Evolutionary conservation across 2,329 filamentous ascomycete genomes (phyloP), one percentile per base, ranked within the genome.

Genomic region (Penicillium sclerotigenum): DNA sequence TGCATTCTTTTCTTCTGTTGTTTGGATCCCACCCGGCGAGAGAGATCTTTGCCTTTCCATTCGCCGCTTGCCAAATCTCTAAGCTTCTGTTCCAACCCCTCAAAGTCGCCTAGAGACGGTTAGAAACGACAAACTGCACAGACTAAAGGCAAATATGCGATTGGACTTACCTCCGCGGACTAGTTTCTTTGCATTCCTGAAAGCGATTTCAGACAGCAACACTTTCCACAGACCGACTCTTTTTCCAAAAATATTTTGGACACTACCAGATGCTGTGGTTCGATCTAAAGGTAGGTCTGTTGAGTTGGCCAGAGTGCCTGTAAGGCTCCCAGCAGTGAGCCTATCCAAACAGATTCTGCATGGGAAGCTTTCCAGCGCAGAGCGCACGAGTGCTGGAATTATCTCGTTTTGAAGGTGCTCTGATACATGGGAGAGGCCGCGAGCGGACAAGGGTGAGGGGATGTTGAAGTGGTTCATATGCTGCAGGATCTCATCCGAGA

Each of bases 161-260:
- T 14, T 4, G 37, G 20, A 41, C 31, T 6, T 38, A 45, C 56
- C 53, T 37, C 7, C 26, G 11, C n/a, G 36, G 16, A 47, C 41
- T 7, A 62, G 24, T 18, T 40, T 56, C 20, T 55, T 59, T 4
- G 53, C 14, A 33, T 42, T 58, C 0, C 43, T 58, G 11, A 63
- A 56, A n/a, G 63, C 63, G 0, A 29, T 22, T 2, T 52, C 46
- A 11, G 64, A 65, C 0, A 66, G 46, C 13, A 63, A 38, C 2
- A 65, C 54, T 38, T 65, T 65, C 64, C 63, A 66, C 6, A 47
- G 9, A 1, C 64, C 63, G 6, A 64, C n/a, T 9, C 29, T 37
- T 31, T 57, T 57, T 1, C 61, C 64, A 13, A 63, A 64, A 9
- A 66, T 42, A 1, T 64, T 58, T n/a, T 46, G 24, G 33, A 20